Evolutionary conservation across 2,329 filamentous ascomycete genomes (phyloP), one percentile per base, ranked within the genome.

Genomic region (Ceratocystiopsis sp.): DNA sequence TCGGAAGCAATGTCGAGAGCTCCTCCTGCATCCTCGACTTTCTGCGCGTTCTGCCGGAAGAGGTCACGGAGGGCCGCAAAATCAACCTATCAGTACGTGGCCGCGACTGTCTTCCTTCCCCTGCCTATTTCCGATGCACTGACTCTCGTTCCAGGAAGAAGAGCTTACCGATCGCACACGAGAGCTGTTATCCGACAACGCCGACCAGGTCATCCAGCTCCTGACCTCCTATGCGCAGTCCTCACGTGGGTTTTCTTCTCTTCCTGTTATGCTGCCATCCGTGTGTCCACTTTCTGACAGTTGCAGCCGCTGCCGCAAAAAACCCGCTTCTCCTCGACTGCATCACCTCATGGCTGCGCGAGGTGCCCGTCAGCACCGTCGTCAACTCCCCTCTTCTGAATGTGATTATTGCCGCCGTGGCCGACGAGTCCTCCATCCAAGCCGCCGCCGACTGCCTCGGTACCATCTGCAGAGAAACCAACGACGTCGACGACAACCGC

Each of bases 11-110:
- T 55, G 75, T 80, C 47, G 76, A 79, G 56, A 85, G 81, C 59
- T 77, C 91, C 54, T 77, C 86, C 51, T 91, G 83, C 60, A 82
- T 96, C 55, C 71, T 98, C 57, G 91, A 98, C 62, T 98, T 98
- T 62, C 71, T 98, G 51, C 86, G 85, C 61, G 87, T 98, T 55
- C 78, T 98, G 51, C 91, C 91, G 45, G 91, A 98, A 70, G 91
- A 98, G 73, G 91, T 98, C 58, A 96, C 84, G 54, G 89, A 98
- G 72, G 91, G 91, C 66, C 85, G 91, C 66, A 98, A 96, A 69
- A 95, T 98, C 73, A 94, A 86, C 72, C 74, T 98, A 66, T 87
- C 85, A 2, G 25, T 29, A 29, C 25, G 25, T 29, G 25, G 25
- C 25, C 25, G 25, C 10, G 25, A 8, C 25, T 29, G 25, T 4